Percentiles rank a stretch among this genome's conserved stretches.
These are phyloP conservation scores for Xylaria grammica DNA, from an alignment of 495 filamentous ascomycete genomes.

Conservation along the genomic window DNA sequence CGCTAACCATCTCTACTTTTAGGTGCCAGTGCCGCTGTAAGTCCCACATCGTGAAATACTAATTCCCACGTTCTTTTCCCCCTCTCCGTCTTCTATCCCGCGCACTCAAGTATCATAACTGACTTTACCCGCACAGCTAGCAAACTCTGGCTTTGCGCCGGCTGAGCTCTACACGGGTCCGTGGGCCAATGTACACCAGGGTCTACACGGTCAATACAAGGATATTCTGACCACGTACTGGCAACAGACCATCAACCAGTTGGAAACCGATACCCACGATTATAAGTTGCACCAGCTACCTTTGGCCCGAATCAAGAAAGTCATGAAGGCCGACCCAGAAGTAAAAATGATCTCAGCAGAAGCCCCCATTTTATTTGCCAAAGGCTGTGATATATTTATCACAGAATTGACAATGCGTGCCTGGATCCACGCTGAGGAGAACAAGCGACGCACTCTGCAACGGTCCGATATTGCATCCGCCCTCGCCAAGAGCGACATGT, in stretches of 20 bases:
- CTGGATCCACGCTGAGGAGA: conserved; percentile 99
- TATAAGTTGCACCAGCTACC: conserved; percentile 97
- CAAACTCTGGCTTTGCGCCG: conserved; percentile 79
- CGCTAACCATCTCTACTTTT: conserved; percentile 43
- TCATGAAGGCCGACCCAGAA: conserved; percentile 99
- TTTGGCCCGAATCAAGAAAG: conserved; percentile 97
- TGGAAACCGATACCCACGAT: conserved; percentile 94
- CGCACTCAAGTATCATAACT: conserved; percentile 23
- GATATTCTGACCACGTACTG: conserved; percentile 98
- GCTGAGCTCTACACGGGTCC: conserved; percentile 89
- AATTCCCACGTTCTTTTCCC: conserved; percentile 18
- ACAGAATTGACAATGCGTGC: conserved; percentile 98
- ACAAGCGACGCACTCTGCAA: conserved; percentile 94
- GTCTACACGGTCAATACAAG: conserved; percentile 88
- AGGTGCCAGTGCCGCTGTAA: conserved; percentile 85
- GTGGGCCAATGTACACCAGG: conserved; percentile 98
- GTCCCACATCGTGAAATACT: conserved; percentile 40
- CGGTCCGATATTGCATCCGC: conserved; percentile 95
- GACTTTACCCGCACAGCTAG: conserved; percentile 56
- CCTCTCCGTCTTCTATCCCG: conserved; percentile 4
- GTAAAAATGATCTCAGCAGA: conserved; percentile 99
- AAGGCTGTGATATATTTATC: conserved; percentile 99
- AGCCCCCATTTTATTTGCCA: conserved; percentile 96
- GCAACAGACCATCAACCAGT: conserved; percentile 94
- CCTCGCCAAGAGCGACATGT: conserved; percentile 97